Conservation (phyloP, 768 basidiomycete genomes). For the Kwoniella botswanensis region DNA sequence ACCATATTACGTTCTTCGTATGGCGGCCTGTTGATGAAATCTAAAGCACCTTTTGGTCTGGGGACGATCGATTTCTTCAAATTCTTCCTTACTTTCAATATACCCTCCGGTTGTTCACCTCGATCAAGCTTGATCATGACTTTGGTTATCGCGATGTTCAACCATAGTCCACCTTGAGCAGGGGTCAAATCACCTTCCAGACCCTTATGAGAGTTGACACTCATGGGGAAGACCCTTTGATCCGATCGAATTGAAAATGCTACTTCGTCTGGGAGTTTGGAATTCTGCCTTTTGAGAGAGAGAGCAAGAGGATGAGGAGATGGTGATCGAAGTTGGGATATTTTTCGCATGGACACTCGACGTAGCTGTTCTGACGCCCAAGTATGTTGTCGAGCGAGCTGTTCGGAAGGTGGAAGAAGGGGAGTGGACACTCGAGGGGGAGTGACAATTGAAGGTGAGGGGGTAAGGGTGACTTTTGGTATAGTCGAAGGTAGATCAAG, state of each 20-base stretch:
- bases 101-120: conserved; percentile 29
- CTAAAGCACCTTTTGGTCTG: conserved; percentile 34
- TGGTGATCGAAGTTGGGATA: conserved; percentile 39
- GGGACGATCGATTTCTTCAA: conserved; percentile 7
- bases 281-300: conserved; percentile 36
- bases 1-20: conserved; percentile 50
- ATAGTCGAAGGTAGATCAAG: conserved; percentile 16
- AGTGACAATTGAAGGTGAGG: conserved; percentile 29
- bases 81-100: conserved; percentile 10
- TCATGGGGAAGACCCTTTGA: conserved; percentile 40
- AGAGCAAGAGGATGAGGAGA: conserved; percentile 49
- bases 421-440: conserved; percentile 15
- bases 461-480: conserved; percentile 22
- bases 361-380: conserved; percentile 41
- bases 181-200: conserved; percentile 26
- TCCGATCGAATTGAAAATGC: conserved; percentile 44
- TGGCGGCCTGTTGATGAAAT: conserved; percentile 45
- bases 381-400: conserved; percentile 23
- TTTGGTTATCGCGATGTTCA: conserved; percentile 26
- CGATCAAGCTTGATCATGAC: conserved; percentile 30
- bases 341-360: conserved; percentile 37
- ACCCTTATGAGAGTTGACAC: conserved; percentile 32
- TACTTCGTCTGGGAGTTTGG: conserved; percentile 45
- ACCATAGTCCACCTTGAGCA: conserved; percentile 34
- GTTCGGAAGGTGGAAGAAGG: conserved; percentile 15